Evolutionary conservation across 164 flowering plant species (phyloP).

Genomic region (Vitis amurensis): DNA sequence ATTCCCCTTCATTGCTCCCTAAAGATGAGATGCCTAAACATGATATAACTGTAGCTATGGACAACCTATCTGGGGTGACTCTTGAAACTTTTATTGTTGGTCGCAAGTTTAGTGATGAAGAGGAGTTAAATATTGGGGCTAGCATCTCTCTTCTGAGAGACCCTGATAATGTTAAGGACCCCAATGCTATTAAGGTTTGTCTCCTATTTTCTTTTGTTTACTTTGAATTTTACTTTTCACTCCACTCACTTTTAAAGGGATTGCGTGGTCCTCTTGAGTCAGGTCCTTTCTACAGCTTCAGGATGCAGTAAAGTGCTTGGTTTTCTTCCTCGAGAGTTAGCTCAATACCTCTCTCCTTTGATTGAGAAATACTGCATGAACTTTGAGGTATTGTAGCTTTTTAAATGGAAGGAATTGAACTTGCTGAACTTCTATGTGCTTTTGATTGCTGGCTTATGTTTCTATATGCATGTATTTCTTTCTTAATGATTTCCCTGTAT

Average conservation of each 20-base stretch:
- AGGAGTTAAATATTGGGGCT: constrained; percentile 49
- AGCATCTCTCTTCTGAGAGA: constrained; percentile 60
- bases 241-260: constrained; percentile 3
- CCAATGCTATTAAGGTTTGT: constrained; percentile 78
- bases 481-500: no score
- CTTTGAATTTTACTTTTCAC: background rate
- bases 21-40: constrained; percentile 14
- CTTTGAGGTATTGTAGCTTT: constrained; percentile 61
- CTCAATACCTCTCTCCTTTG: constrained; percentile 75
- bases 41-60: constrained; percentile 14
- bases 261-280: constrained; percentile 22
- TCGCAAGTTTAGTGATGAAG: constrained; percentile 55
- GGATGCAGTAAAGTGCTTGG: constrained; percentile 56
- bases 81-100: constrained; percentile 84
- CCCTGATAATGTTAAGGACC: constrained; percentile 69
- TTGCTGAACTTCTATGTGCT: no score
- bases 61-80: constrained; percentile 25
- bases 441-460: no score
- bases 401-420: background rate
- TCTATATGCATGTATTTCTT: no score
- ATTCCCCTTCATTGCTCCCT: constrained; percentile 7
- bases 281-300: constrained; percentile 65
- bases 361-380: constrained; percentile 58
- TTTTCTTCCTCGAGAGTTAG: constrained; percentile 74
- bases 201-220: background rate